Percentiles rank a stretch among this genome's conserved stretches.
These are phyloP conservation scores for Hordeum vulgare DNA, from an alignment of 176 grass and related monocot genomes.

Conservation along the genomic window DNA sequence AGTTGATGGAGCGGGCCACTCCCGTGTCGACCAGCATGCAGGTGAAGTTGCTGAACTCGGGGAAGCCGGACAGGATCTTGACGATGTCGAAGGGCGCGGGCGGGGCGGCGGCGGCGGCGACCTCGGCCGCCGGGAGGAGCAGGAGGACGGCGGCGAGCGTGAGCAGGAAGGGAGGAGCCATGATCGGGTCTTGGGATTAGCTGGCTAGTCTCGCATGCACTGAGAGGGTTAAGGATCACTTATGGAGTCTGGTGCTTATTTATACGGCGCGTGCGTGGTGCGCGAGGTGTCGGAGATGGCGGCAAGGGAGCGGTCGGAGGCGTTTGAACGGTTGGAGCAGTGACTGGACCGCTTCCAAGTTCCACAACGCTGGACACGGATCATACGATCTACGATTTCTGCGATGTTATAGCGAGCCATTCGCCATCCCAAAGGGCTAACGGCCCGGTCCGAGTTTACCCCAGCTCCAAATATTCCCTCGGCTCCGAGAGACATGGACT, in stretches of 20 bases:
- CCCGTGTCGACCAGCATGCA: conserved; percentile 33
- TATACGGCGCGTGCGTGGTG: neutral
- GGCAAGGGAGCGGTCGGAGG: conserved; percentile 34
- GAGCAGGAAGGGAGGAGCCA: conserved; percentile 19
- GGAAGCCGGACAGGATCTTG: conserved; percentile 33
- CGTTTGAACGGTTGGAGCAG: conserved; percentile 22
- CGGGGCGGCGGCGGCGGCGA: neutral
- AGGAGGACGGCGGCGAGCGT: neutral
- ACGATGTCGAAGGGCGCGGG: conserved; percentile 34
- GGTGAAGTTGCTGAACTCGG: conserved; percentile 44
- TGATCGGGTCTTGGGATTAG: neutral
- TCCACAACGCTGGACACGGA: conserved; percentile 14
- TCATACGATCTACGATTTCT: neutral
- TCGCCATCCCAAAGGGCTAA: too few species aligned
- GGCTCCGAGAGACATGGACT: too few species aligned
- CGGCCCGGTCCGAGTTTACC: too few species aligned
- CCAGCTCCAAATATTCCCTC: too few species aligned
- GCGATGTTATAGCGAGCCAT: too few species aligned
- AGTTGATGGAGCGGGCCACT: conserved; percentile 42
- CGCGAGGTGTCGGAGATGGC: conserved; percentile 17
- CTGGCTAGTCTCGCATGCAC: neutral
- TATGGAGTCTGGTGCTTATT: neutral
- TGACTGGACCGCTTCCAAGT: conserved; percentile 17
- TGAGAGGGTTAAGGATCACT: neutral
- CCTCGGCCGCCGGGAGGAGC: neutral